A percentile compares a stretch with the other conserved stretches of the same genome.
phyloP scores from a whole-genome alignment of 2,329 filamentous ascomycete species.

The Beauveria varroae region DNA sequence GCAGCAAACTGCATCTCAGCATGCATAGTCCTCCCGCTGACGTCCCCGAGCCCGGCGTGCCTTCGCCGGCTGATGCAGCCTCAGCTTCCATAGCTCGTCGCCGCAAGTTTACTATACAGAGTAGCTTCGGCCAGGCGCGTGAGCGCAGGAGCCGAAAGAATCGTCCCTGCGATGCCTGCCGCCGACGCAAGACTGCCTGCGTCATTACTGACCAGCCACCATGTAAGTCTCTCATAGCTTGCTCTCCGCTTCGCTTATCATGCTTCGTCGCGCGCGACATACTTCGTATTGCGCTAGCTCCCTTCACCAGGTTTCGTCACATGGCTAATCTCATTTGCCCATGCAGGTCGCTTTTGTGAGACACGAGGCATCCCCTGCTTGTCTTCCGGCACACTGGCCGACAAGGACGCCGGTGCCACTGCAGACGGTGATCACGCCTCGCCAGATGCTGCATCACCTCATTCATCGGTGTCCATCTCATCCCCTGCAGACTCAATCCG shows the following conservation, averaged over 20 bases:
- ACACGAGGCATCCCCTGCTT: conserved; percentile 10
- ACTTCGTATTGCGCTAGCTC: neutral
- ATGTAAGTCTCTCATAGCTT: conserved; percentile 25
- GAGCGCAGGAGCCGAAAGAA: conserved; percentile 37
- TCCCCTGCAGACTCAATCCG: conserved; percentile 10
- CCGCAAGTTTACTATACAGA: conserved; percentile 34
- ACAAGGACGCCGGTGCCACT: neutral
- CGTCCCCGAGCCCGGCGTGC: neutral
- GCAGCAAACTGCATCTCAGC: neutral
- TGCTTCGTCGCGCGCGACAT: neutral
- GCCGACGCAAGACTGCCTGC: conserved; percentile 38
- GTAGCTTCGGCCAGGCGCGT: conserved; percentile 32
- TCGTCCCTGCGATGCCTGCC: conserved; percentile 38
- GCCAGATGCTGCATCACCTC: conserved; percentile 6
- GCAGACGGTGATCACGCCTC: neutral
- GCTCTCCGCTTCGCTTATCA: neutral
- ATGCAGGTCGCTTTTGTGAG: conserved; percentile 11
- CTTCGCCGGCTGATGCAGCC: neutral
- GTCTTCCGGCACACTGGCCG: conserved; percentile 9
- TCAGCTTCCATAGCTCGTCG: conserved; percentile 11
- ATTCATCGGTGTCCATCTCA: neutral
- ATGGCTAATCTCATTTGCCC: neutral
- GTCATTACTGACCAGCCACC: conserved; percentile 36
- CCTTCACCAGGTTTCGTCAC: neutral
- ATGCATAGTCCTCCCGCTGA: conserved; percentile 9